A percentile compares a stretch with the other conserved stretches of the same genome.
phyloP scores from a whole-genome alignment of 805 yeast genomes.

The Yamadazyma phyllophila region DNA sequence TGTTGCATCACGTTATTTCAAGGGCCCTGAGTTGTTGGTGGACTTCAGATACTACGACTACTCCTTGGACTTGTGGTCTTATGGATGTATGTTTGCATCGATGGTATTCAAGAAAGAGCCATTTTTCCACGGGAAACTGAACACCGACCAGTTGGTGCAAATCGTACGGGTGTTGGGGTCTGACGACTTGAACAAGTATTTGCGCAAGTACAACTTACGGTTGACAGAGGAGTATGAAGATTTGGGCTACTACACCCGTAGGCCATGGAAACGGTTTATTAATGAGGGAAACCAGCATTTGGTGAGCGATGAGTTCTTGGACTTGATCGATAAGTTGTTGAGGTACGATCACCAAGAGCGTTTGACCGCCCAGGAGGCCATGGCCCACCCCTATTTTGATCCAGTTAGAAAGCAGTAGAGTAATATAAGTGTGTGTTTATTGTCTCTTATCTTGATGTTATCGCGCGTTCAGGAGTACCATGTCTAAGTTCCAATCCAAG shows the following conservation, averaged over 20 bases:
- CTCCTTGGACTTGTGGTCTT: slow-evolving; percentile 86
- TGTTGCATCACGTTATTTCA: slow-evolving; percentile 88
- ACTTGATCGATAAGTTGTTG: slow-evolving; percentile 69
- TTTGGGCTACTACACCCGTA: slow-evolving; percentile 62
- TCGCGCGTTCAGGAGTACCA: too few relatives aligned
- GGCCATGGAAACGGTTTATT: slow-evolving; percentile 64
- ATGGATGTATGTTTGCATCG: slow-evolving; percentile 88
- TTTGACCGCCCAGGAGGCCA: slow-evolving; percentile 84
- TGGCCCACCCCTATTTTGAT: slow-evolving; percentile 68
- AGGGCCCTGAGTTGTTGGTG: slow-evolving; percentile 87
- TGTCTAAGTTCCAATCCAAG: slow-evolving; percentile 37
- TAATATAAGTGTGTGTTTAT: not conserved
- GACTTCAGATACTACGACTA: slow-evolving; percentile 84
- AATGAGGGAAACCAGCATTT: slow-evolving; percentile 52
- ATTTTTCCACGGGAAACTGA: slow-evolving; percentile 87
- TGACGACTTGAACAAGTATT: slow-evolving; percentile 64
- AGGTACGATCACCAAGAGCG: slow-evolving; percentile 86
- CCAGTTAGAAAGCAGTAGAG: slow-evolving; percentile 15
- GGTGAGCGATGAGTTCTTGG: slow-evolving; percentile 57
- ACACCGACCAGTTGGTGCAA: slow-evolving; percentile 88
- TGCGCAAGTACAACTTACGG: slow-evolving; percentile 64
- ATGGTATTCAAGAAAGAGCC: slow-evolving; percentile 89
- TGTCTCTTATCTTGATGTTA: not conserved
- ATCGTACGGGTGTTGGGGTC: slow-evolving; percentile 88
- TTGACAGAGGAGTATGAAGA: slow-evolving; percentile 80